Conservation (phyloP, 176 grass and related monocot species). For the Oryza australiensis region DNA sequence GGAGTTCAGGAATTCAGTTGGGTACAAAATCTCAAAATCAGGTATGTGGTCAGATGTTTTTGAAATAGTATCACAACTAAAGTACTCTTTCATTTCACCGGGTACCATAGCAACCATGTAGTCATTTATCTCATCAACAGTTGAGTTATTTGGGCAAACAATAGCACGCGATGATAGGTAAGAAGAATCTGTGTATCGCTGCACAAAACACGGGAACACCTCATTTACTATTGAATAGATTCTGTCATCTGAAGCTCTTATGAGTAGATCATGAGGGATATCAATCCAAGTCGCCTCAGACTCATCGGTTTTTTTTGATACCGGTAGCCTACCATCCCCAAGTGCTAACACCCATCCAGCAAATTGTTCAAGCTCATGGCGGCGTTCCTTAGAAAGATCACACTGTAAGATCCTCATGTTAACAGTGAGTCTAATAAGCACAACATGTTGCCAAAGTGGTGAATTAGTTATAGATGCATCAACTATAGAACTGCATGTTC, state of each 20-base stretch:
- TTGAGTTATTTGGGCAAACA: not conserved
- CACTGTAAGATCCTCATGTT: not conserved
- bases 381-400: not conserved
- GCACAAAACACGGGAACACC: not conserved
- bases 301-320: not conserved
- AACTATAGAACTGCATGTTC: not conserved
- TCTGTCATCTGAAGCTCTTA: not conserved
- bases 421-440: not conserved
- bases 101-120: not conserved
- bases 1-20: too few relatives aligned
- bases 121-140: not conserved
- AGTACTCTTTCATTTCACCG: not conserved
- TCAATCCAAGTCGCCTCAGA: not conserved
- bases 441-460: not conserved
- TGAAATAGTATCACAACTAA: too few relatives aligned
- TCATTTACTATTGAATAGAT: not conserved
- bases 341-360: not conserved
- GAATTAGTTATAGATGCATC: not conserved
- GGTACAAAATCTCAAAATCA: too few relatives aligned
- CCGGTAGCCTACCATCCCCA: not conserved
- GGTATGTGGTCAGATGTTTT: too few relatives aligned
- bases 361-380: not conserved
- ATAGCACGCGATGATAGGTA: not conserved
- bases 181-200: not conserved
- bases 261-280: not conserved